Evolutionary conservation across 257 asterid genomes (phyloP), one percentile per base, ranked within the genome.

Genomic region (Penstemon newberryi): DNA sequence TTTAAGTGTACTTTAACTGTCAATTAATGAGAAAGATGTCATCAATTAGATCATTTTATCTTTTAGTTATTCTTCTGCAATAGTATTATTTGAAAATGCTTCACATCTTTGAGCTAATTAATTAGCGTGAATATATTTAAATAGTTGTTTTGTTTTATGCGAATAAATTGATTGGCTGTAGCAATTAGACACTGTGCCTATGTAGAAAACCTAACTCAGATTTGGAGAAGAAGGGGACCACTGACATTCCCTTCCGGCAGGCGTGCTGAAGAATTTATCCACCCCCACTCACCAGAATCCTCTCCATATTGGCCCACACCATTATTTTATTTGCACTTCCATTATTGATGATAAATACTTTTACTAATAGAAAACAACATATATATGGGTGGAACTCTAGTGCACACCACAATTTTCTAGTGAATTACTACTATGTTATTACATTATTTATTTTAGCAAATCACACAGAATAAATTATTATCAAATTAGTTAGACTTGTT

Each of bases 211-310:
- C 54, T 53, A 66, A 13, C n/a, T 66, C 8, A 44, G 60, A 38
- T 19, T 52, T 44, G 72, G 3, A 43, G 18, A 1, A 46, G 18
- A 39, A 54, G 60, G 70, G 68, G 70, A 5, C 70, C 70, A 63
- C 49, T 1, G 57, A 71, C 77, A 72, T 72, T 72, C 67, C 59
- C 44, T 56, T 42, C 67, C 77, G 67, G 77, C 77, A 72, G 65
- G 77, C 77, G 77, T 72, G 77, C 77, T 19, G 8, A 3, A 37
- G 53, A 65, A 65, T 45, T 11, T 56, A 56, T 65, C 71, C 54
- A 62, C 54, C 37, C 59, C 66, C 70, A 63, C 71, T 61, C 59
- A 65, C 56, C 67, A 46, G 43, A 65, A 72, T 64, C 77, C 77
- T 44, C 58, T 68, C 41, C 19, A 68, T 45, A 7, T 36, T 47